These are phyloP conservation scores for Boletellus ananiceps DNA, from an alignment of 768 basidiomycete species.

Conservation along the genomic window DNA sequence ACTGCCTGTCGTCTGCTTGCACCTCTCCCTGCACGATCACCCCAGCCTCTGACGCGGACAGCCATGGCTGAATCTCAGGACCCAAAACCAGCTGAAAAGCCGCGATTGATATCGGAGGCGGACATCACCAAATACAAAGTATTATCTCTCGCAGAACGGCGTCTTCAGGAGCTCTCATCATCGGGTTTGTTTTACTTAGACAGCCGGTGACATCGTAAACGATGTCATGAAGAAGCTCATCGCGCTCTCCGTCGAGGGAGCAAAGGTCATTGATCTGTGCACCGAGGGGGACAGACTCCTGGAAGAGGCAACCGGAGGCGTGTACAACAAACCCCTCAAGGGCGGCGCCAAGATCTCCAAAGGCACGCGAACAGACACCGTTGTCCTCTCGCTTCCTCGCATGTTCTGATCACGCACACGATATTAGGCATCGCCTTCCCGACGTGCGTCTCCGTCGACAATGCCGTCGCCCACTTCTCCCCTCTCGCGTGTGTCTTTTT, in stretches of 20 bases:
- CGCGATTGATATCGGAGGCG: conserved; percentile 54
- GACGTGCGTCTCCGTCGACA: conserved; percentile 91
- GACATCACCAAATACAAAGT: conserved; percentile 91
- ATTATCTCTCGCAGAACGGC: conserved; percentile 15
- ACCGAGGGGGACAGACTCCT: conserved; percentile 91
- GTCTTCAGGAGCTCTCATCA: conserved; percentile 9
- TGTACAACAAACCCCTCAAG: conserved; percentile 90
- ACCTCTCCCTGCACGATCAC: conserved; percentile 5
- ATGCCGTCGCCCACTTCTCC: conserved; percentile 92
- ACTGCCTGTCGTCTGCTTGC: conserved; percentile 3
- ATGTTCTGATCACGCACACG: conserved; percentile 5
- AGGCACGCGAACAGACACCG: conserved; percentile 47
- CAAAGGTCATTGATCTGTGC: conserved; percentile 87
- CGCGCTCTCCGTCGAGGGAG: conserved; percentile 70
- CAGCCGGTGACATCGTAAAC: conserved; percentile 88
- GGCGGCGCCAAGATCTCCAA: conserved; percentile 76
- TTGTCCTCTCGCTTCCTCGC: not conserved
- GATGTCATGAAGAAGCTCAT: conserved; percentile 83
- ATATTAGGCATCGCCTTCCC: conserved; percentile 85
- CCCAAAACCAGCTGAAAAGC: conserved; percentile 44
- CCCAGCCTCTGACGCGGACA: conserved; percentile 3
- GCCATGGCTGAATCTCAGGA: conserved; percentile 61
- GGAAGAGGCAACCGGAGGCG: conserved; percentile 75
- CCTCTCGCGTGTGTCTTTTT: conserved; percentile 75
- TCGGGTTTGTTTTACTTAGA: conserved; percentile 38